Evolutionary conservation across 1,284 basidiomycete species (phyloP).

Genomic region (Tetrapyrgos nigripes): DNA sequence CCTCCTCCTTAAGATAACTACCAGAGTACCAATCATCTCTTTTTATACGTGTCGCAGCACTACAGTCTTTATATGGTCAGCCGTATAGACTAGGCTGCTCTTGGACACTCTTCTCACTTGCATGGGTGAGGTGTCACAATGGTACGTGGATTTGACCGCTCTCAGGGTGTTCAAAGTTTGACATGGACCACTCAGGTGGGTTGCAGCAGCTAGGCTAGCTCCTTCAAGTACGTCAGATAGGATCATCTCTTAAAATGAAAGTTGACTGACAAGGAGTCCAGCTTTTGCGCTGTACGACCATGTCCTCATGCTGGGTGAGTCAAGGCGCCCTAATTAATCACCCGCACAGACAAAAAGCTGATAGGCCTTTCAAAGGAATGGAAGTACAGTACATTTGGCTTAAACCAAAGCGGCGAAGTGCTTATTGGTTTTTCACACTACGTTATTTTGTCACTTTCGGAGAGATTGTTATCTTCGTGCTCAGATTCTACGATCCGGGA

Average conservation of each 20-base stretch:
- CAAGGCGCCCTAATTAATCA: not conserved
- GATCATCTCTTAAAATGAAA: too few relatives aligned
- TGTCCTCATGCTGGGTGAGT: conserved; percentile 5
- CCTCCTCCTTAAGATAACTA: too few relatives aligned
- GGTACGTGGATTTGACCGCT: not conserved
- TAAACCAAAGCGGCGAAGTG: conserved; percentile 4
- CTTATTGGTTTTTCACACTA: conserved; percentile 1
- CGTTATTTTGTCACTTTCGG: conserved; percentile 6
- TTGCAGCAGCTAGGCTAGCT: conserved; percentile 5
- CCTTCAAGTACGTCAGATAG: not conserved
- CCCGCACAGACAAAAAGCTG: not conserved
- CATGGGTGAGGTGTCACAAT: not conserved
- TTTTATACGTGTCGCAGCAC: too few relatives aligned
- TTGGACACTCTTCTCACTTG: not conserved
- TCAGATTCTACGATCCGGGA: not conserved
- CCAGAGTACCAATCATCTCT: too few relatives aligned
- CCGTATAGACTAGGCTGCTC: too few relatives aligned
- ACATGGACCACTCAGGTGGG: not conserved
- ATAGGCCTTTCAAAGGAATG: not conserved
- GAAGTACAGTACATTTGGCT: conserved; percentile 8
- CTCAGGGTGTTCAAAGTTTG: not conserved
- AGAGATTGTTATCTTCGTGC: conserved; percentile 3
- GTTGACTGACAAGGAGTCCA: too few relatives aligned
- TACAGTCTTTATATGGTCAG: too few relatives aligned
- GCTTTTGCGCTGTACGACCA: conserved; percentile 8